These are phyloP conservation scores for Pichia sp. DNA, from an alignment of 1,139 yeast genomes.

Conservation along the genomic window DNA sequence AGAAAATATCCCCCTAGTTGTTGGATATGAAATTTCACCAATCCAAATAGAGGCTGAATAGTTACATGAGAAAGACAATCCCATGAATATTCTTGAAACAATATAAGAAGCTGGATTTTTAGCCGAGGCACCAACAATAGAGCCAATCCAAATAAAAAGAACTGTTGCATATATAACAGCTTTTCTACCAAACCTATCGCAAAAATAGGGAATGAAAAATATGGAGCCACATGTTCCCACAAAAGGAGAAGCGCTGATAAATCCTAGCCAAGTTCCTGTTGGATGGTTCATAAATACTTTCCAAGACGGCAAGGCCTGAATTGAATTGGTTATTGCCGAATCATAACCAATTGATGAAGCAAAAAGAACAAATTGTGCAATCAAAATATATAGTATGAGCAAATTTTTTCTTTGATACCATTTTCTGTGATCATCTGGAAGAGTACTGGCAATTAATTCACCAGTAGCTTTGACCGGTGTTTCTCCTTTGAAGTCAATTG, in stretches of 20 bases:
- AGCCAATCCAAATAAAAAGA: neutral
- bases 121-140: neutral
- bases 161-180: neutral
- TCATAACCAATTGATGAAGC: neutral
- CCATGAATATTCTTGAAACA: neutral
- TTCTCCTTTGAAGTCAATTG: neutral
- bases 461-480: neutral
- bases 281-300: neutral
- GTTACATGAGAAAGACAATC: neutral
- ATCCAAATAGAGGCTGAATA: neutral
- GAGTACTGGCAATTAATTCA: neutral
- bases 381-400: neutral
- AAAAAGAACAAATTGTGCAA: neutral
- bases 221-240: neutral
- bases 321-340: neutral
- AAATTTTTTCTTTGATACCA: neutral
- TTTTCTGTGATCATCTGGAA: neutral
- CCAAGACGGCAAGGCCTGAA: neutral
- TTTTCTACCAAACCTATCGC: neutral
- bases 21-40: neutral
- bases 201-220: neutral
- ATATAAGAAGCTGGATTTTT: neutral
- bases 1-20: neutral
- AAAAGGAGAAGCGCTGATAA: neutral
- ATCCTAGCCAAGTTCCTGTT: neutral